Conservation (phyloP, 768 basidiomycete genomes). For the Xanthoconium stramineum region DNA sequence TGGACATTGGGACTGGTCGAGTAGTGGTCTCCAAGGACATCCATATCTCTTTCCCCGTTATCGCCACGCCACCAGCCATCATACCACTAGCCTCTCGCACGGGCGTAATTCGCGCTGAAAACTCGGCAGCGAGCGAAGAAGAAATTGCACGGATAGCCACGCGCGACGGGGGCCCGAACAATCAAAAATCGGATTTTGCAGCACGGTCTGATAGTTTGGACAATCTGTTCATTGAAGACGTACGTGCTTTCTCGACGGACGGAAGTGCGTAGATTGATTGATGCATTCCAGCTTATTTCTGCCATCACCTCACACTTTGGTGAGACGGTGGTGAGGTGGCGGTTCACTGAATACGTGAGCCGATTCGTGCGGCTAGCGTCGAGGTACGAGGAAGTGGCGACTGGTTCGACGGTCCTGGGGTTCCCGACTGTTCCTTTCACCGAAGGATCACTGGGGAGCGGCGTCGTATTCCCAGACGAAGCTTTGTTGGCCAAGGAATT, state of each 20-base stretch:
- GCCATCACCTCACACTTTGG: slow-evolving; percentile 93
- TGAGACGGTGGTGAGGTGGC: slow-evolving; percentile 80
- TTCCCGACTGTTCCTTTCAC: slow-evolving; percentile 57
- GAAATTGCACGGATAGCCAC: slow-evolving; percentile 56
- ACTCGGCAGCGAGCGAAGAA: slow-evolving; percentile 62
- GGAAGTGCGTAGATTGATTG: not conserved
- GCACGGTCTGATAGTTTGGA: slow-evolving; percentile 66
- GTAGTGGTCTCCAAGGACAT: slow-evolving; percentile 90
- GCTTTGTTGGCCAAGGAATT: slow-evolving; percentile 63
- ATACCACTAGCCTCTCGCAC: slow-evolving; percentile 50
- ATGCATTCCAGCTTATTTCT: slow-evolving; percentile 53
- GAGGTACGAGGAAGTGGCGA: slow-evolving; percentile 82
- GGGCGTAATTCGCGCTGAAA: slow-evolving; percentile 64
- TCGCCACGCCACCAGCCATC: slow-evolving; percentile 38
- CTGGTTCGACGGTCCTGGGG: slow-evolving; percentile 72
- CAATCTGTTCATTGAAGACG: slow-evolving; percentile 91
- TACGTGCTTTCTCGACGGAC: slow-evolving; percentile 37
- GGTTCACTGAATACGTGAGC: slow-evolving; percentile 84
- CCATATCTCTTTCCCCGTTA: slow-evolving; percentile 49
- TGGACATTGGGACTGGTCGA: slow-evolving; percentile 84
- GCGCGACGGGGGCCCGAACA: slow-evolving; percentile 51
- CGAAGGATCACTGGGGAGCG: slow-evolving; percentile 62
- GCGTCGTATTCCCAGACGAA: slow-evolving; percentile 78
- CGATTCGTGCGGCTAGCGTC: slow-evolving; percentile 90
- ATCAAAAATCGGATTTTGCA: slow-evolving; percentile 49